These are phyloP conservation scores for Platismatia glauca DNA, from an alignment of 495 filamentous ascomycete genomes.

Conservation along the genomic window DNA sequence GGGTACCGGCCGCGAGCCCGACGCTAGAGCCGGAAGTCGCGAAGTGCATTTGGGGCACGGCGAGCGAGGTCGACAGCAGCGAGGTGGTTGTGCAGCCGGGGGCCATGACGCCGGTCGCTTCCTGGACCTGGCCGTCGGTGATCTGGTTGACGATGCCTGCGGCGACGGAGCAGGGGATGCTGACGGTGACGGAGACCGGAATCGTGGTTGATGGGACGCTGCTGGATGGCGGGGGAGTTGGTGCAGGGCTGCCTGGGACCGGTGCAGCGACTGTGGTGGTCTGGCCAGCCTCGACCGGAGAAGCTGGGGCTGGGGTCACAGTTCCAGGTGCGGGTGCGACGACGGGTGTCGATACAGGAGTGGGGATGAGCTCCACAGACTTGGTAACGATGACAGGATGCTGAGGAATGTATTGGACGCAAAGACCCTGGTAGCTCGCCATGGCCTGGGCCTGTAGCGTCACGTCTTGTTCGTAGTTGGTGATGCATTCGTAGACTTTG, in stretches of 20 bases:
- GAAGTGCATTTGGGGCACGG: constrained; percentile 69
- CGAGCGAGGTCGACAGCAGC: constrained; percentile 49
- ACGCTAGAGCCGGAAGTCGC: constrained; percentile 45
- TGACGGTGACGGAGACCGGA: constrained; percentile 50
- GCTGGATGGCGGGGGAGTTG: constrained; percentile 28
- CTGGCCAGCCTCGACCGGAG: constrained; percentile 36
- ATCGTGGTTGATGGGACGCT: constrained; percentile 38
- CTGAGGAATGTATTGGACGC: constrained; percentile 57
- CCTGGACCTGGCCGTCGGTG: constrained; percentile 19
- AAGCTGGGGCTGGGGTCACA: constrained; percentile 22
- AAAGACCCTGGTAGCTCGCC: constrained; percentile 85
- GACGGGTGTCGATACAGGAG: constrained; percentile 21
- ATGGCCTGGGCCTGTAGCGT: constrained; percentile 61
- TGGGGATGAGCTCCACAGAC: constrained; percentile 49
- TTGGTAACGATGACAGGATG: constrained; percentile 84
- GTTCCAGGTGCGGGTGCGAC: constrained; percentile 29
- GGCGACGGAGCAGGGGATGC: constrained; percentile 40
- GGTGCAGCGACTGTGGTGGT: constrained; percentile 21
- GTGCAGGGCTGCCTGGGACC: constrained; percentile 34
- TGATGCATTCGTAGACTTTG: constrained; percentile 74
- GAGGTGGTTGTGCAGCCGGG: constrained; percentile 46
- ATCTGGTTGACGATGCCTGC: constrained; percentile 16
- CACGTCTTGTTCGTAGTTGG: constrained; percentile 60
- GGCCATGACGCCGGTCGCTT: constrained; percentile 28
- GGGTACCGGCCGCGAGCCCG: constrained; percentile 43